phyloP scores from a whole-genome alignment of 2,329 filamentous ascomycete genomes.

The Alternaria conjuncta region DNA sequence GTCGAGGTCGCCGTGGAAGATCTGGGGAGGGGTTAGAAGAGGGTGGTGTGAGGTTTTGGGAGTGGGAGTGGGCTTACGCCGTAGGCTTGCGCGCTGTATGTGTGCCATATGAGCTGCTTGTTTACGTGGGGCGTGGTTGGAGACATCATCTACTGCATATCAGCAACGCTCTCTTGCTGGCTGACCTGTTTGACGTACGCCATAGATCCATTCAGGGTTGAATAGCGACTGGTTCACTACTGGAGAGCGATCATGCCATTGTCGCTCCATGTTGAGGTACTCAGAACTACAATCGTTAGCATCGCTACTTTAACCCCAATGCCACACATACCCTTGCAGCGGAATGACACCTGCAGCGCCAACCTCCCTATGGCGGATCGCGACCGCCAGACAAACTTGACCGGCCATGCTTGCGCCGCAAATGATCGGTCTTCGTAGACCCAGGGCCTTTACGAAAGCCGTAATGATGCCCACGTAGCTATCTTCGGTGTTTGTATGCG shows the following conservation, averaged over 20 bases:
- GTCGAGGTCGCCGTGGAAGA: slow-evolving; percentile 60
- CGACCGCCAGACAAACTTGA: slow-evolving; percentile 57
- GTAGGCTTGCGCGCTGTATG: slow-evolving; percentile 58
- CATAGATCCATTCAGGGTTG: slow-evolving; percentile 58
- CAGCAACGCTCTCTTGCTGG: neutral
- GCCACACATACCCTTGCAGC: slow-evolving; percentile 49
- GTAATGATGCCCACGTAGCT: slow-evolving; percentile 56
- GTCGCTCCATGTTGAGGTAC: slow-evolving; percentile 52
- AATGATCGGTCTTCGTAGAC: slow-evolving; percentile 55
- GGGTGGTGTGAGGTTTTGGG: neutral
- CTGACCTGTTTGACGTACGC: slow-evolving; percentile 27
- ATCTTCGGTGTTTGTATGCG: slow-evolving; percentile 58
- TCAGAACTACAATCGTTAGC: slow-evolving; percentile 41
- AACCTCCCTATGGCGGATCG: slow-evolving; percentile 55
- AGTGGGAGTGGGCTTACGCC: slow-evolving; percentile 33
- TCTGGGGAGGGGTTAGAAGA: slow-evolving; percentile 23
- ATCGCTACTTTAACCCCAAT: slow-evolving; percentile 13
- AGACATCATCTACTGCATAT: slow-evolving; percentile 51
- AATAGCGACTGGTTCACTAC: slow-evolving; percentile 57
- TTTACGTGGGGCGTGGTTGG: slow-evolving; percentile 54
- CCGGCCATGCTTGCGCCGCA: slow-evolving; percentile 60
- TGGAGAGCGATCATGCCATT: slow-evolving; percentile 55
- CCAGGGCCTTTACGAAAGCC: slow-evolving; percentile 53
- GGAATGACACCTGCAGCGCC: slow-evolving; percentile 56
- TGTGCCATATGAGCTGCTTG: slow-evolving; percentile 59